Evolutionary conservation across 2,329 filamentous ascomycete genomes (phyloP).

Genomic region (Chrysoporthe puriensis): DNA sequence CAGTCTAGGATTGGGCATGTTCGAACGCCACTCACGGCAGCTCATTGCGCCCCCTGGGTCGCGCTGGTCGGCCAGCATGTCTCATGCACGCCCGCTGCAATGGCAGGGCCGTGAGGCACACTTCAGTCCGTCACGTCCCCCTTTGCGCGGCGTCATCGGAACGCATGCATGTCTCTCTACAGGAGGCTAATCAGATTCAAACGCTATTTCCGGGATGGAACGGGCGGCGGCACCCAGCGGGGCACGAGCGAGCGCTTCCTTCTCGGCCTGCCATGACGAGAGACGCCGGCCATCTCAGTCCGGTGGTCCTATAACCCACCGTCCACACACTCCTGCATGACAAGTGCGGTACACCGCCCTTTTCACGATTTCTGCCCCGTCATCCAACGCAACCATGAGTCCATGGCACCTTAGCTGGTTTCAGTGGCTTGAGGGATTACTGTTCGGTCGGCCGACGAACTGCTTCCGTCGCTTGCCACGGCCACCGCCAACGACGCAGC

Average conservation of each 20-base stretch:
- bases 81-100: constrained; percentile 15
- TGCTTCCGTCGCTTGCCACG: constrained; percentile 6
- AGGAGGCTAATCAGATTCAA: constrained; percentile 20
- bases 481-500: constrained; percentile 13
- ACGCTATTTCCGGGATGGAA: constrained; percentile 25
- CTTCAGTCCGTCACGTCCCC: constrained; percentile 24
- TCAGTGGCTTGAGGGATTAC: constrained; percentile 4
- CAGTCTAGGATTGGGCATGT: constrained; percentile 18
- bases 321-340: constrained; percentile 16
- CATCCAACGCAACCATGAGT: constrained; percentile 7
- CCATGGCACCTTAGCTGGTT: constrained; percentile 15
- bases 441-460: constrained; percentile 12
- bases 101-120: constrained; percentile 25
- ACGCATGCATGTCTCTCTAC: constrained; percentile 20
- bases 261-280: constrained; percentile 17
- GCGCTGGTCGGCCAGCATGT: constrained; percentile 12
- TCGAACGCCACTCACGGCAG: constrained; percentile 16
- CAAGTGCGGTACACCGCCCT: constrained; percentile 26
- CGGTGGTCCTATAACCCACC: constrained; percentile 21
- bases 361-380: constrained; percentile 19
- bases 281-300: constrained; percentile 20
- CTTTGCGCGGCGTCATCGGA: constrained; percentile 27
- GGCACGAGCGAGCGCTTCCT: constrained; percentile 15
- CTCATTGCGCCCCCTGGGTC: constrained; percentile 10
- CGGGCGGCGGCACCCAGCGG: constrained; percentile 22